Evolutionary conservation across 768 basidiomycete species (phyloP).

Genomic region (Hericium coralloides): DNA sequence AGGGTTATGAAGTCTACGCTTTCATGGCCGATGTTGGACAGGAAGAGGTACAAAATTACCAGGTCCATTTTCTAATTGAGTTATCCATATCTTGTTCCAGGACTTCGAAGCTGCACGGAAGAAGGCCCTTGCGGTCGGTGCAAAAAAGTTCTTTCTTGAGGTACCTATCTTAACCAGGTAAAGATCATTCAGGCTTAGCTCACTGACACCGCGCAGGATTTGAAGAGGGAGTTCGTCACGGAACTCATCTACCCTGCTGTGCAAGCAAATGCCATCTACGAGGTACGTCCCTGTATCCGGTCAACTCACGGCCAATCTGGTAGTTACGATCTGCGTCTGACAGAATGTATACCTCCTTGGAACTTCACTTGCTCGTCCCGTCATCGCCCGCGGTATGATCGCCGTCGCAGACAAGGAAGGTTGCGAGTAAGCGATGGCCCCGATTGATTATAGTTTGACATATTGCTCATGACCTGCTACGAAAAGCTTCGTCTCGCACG

Average conservation of each 20-base stretch:
- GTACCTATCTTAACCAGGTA: slow-evolving; percentile 26
- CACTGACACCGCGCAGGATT: slow-evolving; percentile 47
- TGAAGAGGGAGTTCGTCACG: slow-evolving; percentile 90
- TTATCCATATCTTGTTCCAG: slow-evolving; percentile 29
- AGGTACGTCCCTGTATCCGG: slow-evolving; percentile 37
- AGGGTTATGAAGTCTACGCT: slow-evolving; percentile 94
- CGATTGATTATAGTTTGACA: not conserved
- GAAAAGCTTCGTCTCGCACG: slow-evolving; percentile 86
- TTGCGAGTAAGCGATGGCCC: slow-evolving; percentile 71
- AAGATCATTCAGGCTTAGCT: too few relatives aligned
- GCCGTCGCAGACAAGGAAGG: slow-evolving; percentile 81
- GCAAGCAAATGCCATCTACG: slow-evolving; percentile 98
- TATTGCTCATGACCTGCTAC: not conserved
- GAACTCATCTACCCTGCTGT: slow-evolving; percentile 97
- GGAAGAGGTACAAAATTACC: slow-evolving; percentile 54
- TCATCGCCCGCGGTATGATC: slow-evolving; percentile 99
- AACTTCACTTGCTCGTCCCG: slow-evolving; percentile 94
- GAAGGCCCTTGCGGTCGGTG: slow-evolving; percentile 87
- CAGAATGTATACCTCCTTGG: slow-evolving; percentile 96
- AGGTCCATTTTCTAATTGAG: not conserved
- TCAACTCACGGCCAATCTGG: not conserved
- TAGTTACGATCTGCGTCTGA: not conserved
- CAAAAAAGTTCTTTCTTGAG: slow-evolving; percentile 92
- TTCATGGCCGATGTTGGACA: slow-evolving; percentile 97
- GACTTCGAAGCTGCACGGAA: slow-evolving; percentile 88